Percentiles rank a stretch among this genome's conserved stretches.
These are phyloP conservation scores for Bullera alba DNA, from an alignment of 768 basidiomycete genomes.

Conservation along the genomic window DNA sequence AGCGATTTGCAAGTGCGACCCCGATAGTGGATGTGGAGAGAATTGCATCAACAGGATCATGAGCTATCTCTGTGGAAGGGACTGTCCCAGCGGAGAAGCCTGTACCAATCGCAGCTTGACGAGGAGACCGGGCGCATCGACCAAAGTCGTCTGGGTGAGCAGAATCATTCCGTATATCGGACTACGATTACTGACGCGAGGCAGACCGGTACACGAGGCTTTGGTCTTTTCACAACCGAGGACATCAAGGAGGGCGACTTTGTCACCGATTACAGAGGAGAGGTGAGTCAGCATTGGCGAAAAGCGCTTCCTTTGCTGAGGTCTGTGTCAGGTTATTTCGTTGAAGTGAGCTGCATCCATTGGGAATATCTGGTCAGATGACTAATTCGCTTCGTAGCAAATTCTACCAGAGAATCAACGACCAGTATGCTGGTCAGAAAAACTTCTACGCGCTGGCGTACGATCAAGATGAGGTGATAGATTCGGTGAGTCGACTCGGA, in stretches of 20 bases:
- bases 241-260: slow-evolving; percentile 43
- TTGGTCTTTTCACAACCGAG: slow-evolving; percentile 42
- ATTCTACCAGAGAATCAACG: slow-evolving; percentile 38
- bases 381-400: slow-evolving; percentile 19
- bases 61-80: slow-evolving; percentile 47
- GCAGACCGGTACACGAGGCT: slow-evolving; percentile 46
- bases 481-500: slow-evolving; percentile 35
- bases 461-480: slow-evolving; percentile 47
- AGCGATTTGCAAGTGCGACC: slow-evolving; percentile 42
- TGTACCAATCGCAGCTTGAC: slow-evolving; percentile 45
- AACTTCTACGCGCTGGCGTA: slow-evolving; percentile 49
- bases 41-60: slow-evolving; percentile 47
- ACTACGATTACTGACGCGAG: neutral
- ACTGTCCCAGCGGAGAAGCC: slow-evolving; percentile 41
- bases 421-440: slow-evolving; percentile 33
- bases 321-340: slow-evolving; percentile 25
- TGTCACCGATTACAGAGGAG: slow-evolving; percentile 47
- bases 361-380: neutral
- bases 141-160: slow-evolving; percentile 44
- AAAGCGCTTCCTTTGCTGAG: neutral
- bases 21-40: slow-evolving; percentile 38
- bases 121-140: slow-evolving; percentile 23
- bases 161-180: neutral
- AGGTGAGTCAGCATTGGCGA: slow-evolving; percentile 16
- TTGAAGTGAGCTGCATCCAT: slow-evolving; percentile 29